Base-by-base conservation (phyloP, 306 rosid genomes). In the Mucuna pruriens region DNA sequence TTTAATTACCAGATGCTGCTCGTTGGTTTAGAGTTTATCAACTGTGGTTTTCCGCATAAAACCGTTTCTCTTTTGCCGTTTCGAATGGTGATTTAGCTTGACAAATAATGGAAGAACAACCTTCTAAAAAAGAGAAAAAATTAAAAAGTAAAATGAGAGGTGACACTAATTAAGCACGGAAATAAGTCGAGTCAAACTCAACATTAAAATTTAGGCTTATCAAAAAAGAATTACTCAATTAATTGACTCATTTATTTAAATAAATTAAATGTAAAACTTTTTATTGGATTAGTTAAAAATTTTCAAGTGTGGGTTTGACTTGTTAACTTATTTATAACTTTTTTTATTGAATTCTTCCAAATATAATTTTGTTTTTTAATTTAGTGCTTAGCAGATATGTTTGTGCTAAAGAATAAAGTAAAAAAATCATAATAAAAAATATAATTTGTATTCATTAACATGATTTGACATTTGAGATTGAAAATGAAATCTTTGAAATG, bases 41-140 rank as follows among this genome's bases (percentile, higher is more conserved):
- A 36, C 15, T 75, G n/a, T 44, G 84, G 67, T 86, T 86, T 86
- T 86, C 86, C 72, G 67, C 86, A 75, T 86, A 82, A 74, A 73
- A 57, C 17, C 26, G 33, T 45, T 52, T 15, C 38, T 26, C 3
- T 71, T 39, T 65, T 54, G 9, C 65, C 42, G 44, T 78, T 63
- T 63, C 13, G 48, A 29, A 31, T 49, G 20, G 54, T 61, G 76
- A 34, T 45, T 84, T 74, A 42, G 39, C 83, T 78, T 62, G 6
- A 49, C 36, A 48, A 46, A 58, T 22, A 61, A 33, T 64, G 33
- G 57, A 74, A 78, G 20, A 33, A 40, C 55, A 25, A 17, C 55
- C 26, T 29, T 17, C 9, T 26, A 67, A 2, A 70, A 15, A 15
- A 61, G 16, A 26, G 42, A 15, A 2, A 0, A 16, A 34, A 8